These are phyloP conservation scores for Solanum paucissectum DNA, from an alignment of 257 asterid genomes.

Conservation along the genomic window DNA sequence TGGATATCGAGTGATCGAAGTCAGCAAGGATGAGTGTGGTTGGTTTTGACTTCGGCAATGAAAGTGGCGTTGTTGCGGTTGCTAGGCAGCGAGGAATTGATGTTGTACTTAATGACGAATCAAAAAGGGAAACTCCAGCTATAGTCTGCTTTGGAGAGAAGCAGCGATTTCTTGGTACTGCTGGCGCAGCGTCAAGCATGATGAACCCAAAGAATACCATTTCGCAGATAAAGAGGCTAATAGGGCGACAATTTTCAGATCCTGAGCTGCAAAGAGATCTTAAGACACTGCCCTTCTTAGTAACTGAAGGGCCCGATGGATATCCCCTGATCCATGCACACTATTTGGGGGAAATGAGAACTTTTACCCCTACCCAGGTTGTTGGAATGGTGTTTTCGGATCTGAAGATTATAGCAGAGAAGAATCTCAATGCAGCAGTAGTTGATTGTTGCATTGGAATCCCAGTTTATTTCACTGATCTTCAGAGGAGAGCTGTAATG, in stretches of 20 bases:
- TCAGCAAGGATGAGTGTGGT: slow-evolving; percentile 82
- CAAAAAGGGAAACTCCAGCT: slow-evolving; percentile 88
- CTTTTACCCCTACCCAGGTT: slow-evolving; percentile 86
- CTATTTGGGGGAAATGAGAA: slow-evolving; percentile 66
- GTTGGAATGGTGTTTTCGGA: slow-evolving; percentile 82
- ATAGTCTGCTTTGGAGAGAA: slow-evolving; percentile 89
- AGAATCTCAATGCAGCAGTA: slow-evolving; percentile 76
- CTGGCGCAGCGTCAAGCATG: slow-evolving; percentile 95
- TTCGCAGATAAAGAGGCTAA: slow-evolving; percentile 78
- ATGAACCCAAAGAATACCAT: slow-evolving; percentile 91
- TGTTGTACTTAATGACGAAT: slow-evolving; percentile 89
- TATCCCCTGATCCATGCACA: slow-evolving; percentile 70
- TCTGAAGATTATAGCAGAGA: slow-evolving; percentile 75
- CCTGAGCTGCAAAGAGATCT: slow-evolving; percentile 86
- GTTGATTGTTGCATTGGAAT: slow-evolving; percentile 95
- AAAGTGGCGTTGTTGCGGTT: slow-evolving; percentile 90
- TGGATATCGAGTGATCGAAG: background rate
- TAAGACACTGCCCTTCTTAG: slow-evolving; percentile 56
- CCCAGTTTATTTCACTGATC: slow-evolving; percentile 87
- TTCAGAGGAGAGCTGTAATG: slow-evolving; percentile 83
- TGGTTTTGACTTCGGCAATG: slow-evolving; percentile 93
- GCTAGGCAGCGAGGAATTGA: slow-evolving; percentile 97
- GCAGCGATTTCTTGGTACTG: slow-evolving; percentile 92
- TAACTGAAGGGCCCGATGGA: slow-evolving; percentile 89
- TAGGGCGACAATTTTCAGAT: slow-evolving; percentile 78